These are phyloP conservation scores for Penicillium sclerotiorum DNA, from an alignment of 2,329 filamentous ascomycete species.

Conservation along the genomic window DNA sequence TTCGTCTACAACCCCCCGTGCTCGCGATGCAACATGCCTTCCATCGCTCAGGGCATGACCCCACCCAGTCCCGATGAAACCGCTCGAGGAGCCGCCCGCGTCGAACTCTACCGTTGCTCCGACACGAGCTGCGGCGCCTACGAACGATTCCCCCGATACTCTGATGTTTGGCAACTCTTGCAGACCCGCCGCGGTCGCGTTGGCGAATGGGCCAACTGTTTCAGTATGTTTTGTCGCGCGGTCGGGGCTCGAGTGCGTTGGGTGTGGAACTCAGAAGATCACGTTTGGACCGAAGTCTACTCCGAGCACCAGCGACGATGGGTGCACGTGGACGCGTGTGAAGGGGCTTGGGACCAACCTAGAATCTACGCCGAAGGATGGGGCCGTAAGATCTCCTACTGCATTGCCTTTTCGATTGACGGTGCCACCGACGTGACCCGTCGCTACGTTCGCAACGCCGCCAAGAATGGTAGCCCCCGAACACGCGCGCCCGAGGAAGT, in stretches of 20 bases:
- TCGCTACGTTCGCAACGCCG: constrained; percentile 60
- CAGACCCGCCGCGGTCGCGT: constrained; percentile 83
- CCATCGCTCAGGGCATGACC: constrained; percentile 79
- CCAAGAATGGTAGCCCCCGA: constrained; percentile 68
- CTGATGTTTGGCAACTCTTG: constrained; percentile 89
- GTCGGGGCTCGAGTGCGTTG: constrained; percentile 89
- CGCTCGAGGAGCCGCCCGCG: constrained; percentile 80
- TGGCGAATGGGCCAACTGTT: constrained; percentile 98
- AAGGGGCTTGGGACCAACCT: constrained; percentile 94
- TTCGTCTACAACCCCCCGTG: constrained; percentile 97
- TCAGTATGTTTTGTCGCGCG: constrained; percentile 95
- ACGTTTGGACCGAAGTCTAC: constrained; percentile 97
- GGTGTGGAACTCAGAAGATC: constrained; percentile 98
- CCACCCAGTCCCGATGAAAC: constrained; percentile 85
- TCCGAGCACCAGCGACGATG: constrained; percentile 90
- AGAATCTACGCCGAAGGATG: constrained; percentile 91
- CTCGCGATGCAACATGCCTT: constrained; percentile 77
- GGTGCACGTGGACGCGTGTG: constrained; percentile 95
- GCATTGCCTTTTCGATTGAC: constrained; percentile 93
- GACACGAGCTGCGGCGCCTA: constrained; percentile 72
- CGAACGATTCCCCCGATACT: constrained; percentile 91
- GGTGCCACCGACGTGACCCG: constrained; percentile 71
- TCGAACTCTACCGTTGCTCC: constrained; percentile 89
- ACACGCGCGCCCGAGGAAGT: constrained; percentile 85
- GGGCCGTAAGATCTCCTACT: constrained; percentile 96